Evolutionary conservation across 441 rosid genomes (phyloP), one percentile per base, ranked within the genome.

Genomic region (Mallotus repandus): DNA sequence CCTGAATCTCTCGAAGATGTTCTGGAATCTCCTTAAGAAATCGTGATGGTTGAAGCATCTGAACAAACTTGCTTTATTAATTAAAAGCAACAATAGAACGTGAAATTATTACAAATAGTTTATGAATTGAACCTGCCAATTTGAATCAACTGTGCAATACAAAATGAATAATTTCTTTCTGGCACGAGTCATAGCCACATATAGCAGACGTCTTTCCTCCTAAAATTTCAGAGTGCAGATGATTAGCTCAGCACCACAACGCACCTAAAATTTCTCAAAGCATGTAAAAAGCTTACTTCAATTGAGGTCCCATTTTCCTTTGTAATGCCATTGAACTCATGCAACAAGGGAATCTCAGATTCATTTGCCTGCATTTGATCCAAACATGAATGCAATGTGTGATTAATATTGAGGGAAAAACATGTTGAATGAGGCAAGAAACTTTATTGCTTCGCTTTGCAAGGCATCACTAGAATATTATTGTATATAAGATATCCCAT

Each of bases 101-200:
- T 63, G 25, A 80, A 61, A 74, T 19, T 19, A 64, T 10, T 59
- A 76, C 49, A 73, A 22, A 65, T 73, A 71, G 60, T 70, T 66
- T 63, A 74, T 65, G 63, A 63, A 75, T 76, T 84, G 74, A 77
- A 96, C 99, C 99, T 96, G 99, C 98, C 98, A 93, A 81, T 88
- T 88, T 4, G 94, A 86, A 87, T 93, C 99, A 91, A 90, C 78
- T 70, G 86, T 84, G 57, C 88, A 80, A 82, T 91, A 93, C 74
- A 91, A 81, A 84, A 96, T 88, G 81, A 89, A 89, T 59, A 93
- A 87, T 77, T 88, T 90, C 84, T 83, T 88, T 65, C 97, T 88
- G 74, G 99, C 97, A 82, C 98, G 97, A 69, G 97, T 96, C 97
- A 96, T 90, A 80, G 99, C 99, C 53, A 96, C 99, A 80, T 93